Percentiles rank a stretch among this genome's conserved stretches.
Conservation (phyloP, 305 asterid genomes). For the Fraxinus albicans region DNA sequence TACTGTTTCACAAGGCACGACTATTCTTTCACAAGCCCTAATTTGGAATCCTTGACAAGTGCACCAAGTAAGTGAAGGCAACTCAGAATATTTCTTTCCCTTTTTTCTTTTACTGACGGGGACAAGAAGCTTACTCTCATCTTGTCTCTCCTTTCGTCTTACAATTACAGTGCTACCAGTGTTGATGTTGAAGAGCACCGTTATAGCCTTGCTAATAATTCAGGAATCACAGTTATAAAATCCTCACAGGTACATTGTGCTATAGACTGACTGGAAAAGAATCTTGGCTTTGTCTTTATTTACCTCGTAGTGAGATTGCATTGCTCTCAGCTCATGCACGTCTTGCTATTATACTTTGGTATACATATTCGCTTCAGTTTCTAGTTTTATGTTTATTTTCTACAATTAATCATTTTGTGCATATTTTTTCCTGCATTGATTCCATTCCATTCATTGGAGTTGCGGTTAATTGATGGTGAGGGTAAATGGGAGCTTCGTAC, state of each 20-base stretch:
- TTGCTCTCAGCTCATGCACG: background rate
- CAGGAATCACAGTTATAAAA: constrained; percentile 90
- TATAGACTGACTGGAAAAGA: constrained; percentile 10
- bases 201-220: constrained; percentile 71
- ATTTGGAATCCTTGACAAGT: constrained; percentile 91
- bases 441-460: constrained; percentile 87
- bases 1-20: constrained; percentile 64
- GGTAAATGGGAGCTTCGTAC: constrained; percentile 97
- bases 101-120: background rate
- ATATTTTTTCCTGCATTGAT: constrained; percentile 66
- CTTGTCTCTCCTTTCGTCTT: constrained; percentile 4
- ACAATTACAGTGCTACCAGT: constrained; percentile 78
- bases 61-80: constrained; percentile 77
- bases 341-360: background rate
- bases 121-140: constrained; percentile 3
- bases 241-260: constrained; percentile 75
- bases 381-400: constrained; percentile 1
- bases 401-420: background rate
- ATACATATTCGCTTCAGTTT: background rate
- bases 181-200: constrained; percentile 98
- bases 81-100: constrained; percentile 6
- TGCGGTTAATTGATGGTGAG: constrained; percentile 94
- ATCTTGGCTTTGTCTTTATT: background rate
- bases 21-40: constrained; percentile 93
- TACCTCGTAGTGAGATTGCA: constrained; percentile 8